Conservation (phyloP, 2,329 filamentous ascomycete genomes). For the Sporothrix humicola region DNA sequence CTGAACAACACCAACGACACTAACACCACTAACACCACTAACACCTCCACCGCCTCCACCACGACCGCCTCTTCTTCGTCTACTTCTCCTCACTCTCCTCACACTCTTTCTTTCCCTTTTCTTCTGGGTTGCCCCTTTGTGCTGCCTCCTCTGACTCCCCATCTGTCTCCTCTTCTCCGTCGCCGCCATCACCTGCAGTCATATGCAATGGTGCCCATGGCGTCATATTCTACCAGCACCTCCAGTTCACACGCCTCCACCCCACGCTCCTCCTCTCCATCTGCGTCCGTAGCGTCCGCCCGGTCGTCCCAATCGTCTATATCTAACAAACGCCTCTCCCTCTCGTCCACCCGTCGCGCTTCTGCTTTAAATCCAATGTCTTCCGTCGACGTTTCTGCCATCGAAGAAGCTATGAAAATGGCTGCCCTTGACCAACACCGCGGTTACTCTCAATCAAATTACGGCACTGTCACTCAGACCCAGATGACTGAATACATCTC, state of each 20-base stretch:
- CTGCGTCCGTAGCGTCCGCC: slow-evolving; percentile 54
- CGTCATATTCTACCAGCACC: slow-evolving; percentile 54
- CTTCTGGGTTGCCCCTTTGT: slow-evolving; percentile 17
- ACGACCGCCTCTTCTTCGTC: neutral
- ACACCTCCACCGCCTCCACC: slow-evolving; percentile 24
- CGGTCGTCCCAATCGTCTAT: slow-evolving; percentile 58
- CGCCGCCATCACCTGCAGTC: slow-evolving; percentile 31
- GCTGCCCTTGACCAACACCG: slow-evolving; percentile 64
- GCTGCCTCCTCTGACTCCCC: slow-evolving; percentile 12
- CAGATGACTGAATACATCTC: slow-evolving; percentile 59
- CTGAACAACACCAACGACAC: slow-evolving; percentile 22
- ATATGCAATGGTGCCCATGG: slow-evolving; percentile 48
- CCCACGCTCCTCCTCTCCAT: slow-evolving; percentile 60
- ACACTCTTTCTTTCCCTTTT: slow-evolving; percentile 9
- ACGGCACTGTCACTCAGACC: slow-evolving; percentile 61
- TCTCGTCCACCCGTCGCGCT: slow-evolving; percentile 57
- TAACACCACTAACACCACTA: slow-evolving; percentile 17
- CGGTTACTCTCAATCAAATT: slow-evolving; percentile 64
- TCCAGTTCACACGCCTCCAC: slow-evolving; percentile 58
- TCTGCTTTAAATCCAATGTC: slow-evolving; percentile 62
- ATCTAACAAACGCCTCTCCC: slow-evolving; percentile 58
- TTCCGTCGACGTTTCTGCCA: slow-evolving; percentile 60
- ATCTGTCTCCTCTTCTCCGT: slow-evolving; percentile 25
- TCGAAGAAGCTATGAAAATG: slow-evolving; percentile 66
- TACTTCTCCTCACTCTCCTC: slow-evolving; percentile 26